phyloP scores from a whole-genome alignment of 495 filamentous ascomycete genomes.

The Physcia stellaris region DNA sequence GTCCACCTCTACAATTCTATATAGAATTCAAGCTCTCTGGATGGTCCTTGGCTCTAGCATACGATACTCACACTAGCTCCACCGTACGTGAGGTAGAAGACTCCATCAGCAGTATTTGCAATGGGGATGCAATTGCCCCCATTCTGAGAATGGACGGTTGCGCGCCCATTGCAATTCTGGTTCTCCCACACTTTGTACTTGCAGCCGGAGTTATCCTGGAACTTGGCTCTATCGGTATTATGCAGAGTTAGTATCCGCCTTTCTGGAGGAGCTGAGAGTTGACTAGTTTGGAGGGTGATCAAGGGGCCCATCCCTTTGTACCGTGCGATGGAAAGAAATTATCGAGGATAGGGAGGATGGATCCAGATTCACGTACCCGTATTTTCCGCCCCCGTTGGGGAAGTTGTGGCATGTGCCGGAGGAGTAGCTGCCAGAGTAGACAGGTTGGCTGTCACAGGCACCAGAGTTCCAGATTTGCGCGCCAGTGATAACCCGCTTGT shows the following conservation, averaged over 20 bases:
- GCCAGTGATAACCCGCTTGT: background rate
- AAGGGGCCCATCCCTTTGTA: no score
- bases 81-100: background rate
- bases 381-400: background rate
- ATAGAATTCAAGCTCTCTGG: no score
- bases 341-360: no score
- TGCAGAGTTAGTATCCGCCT: no score
- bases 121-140: background rate
- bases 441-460: background rate
- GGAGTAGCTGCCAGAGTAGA: background rate
- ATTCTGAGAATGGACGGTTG: background rate
- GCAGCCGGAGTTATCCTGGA: background rate
- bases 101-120: background rate
- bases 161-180: background rate
- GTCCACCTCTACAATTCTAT: no score
- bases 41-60: no score
- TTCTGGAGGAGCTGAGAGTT: no score
- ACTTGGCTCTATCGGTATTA: no score
- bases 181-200: background rate
- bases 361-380: no score
- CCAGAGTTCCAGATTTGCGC: background rate
- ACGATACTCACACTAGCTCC: background rate
- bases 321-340: no score
- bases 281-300: no score
- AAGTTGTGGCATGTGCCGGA: constrained; percentile 2